These are phyloP conservation scores for Syzygium grande DNA, from an alignment of 345 rosid genomes.

Conservation along the genomic window DNA sequence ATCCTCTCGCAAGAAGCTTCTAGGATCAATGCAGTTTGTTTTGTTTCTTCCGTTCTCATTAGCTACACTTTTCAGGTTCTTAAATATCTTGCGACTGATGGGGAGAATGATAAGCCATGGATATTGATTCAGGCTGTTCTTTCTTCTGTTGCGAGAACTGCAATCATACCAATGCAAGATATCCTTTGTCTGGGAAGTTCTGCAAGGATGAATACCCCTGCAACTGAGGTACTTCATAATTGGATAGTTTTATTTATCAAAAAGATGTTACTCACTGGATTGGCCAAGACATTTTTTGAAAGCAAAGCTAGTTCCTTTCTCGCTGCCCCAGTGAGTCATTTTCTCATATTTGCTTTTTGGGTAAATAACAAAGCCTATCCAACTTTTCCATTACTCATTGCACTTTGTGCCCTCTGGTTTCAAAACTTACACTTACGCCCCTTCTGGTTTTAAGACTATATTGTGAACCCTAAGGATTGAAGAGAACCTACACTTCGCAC, in stretches of 20 bases:
- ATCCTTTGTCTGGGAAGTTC: slow-evolving; percentile 70
- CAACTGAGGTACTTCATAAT: slow-evolving; percentile 51
- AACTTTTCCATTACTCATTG: background rate
- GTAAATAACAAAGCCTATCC: background rate
- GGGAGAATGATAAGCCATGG: slow-evolving; percentile 56
- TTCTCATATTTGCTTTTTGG: background rate
- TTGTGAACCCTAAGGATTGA: background rate
- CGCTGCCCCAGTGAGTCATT: background rate
- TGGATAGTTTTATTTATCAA: background rate
- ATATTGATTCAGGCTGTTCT: slow-evolving; percentile 48
- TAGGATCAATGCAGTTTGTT: background rate
- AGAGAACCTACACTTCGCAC: background rate
- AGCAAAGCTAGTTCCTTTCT: background rate
- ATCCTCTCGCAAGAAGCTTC: background rate
- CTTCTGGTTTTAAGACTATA: background rate
- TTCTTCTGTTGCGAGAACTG: slow-evolving; percentile 68
- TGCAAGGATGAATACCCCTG: slow-evolving; percentile 90
- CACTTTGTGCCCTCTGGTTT: background rate
- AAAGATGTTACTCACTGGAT: background rate
- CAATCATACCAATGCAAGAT: slow-evolving; percentile 87
- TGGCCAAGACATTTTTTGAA: background rate
- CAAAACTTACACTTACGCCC: background rate
- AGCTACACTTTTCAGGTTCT: slow-evolving; percentile 33
- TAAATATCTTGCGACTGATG: slow-evolving; percentile 50
- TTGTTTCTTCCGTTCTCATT: background rate